A percentile compares a stretch with the other conserved stretches of the same genome.
phyloP scores from a whole-genome alignment of 2,329 filamentous ascomycete genomes.

The Fusarium piperis region DNA sequence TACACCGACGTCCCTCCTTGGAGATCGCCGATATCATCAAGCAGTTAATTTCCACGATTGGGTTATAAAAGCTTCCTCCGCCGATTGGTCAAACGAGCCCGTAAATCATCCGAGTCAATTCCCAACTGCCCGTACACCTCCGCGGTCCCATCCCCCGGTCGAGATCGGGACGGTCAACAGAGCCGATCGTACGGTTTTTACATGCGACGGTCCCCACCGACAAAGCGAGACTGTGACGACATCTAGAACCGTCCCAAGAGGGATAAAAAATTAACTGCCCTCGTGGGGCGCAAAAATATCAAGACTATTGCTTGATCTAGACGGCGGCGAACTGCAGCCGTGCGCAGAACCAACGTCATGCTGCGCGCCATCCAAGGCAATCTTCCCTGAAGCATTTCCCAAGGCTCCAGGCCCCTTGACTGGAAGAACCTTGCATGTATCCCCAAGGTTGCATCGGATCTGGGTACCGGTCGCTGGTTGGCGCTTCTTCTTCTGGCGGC shows the following conservation, averaged over 20 bases:
- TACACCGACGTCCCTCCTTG: neutral
- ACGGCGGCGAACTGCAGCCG: constrained; percentile 18
- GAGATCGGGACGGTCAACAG: constrained; percentile 17
- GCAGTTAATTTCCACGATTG: neutral
- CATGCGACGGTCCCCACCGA: constrained; percentile 14
- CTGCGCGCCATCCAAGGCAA: constrained; percentile 21
- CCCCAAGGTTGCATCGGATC: constrained; percentile 19
- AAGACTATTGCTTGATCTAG: constrained; percentile 17
- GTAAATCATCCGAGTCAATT: constrained; percentile 12
- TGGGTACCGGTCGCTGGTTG: constrained; percentile 17
- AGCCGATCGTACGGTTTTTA: constrained; percentile 22
- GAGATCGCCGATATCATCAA: neutral
- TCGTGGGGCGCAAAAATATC: neutral
- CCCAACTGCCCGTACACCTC: neutral
- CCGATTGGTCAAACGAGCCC: neutral
- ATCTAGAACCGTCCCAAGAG: constrained; percentile 4
- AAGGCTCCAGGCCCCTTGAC: neutral
- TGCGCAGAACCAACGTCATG: constrained; percentile 26
- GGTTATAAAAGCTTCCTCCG: neutral
- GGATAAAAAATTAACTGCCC: neutral
- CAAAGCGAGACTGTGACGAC: constrained; percentile 17
- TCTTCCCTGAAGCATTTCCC: constrained; percentile 5
- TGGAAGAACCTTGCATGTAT: constrained; percentile 10
- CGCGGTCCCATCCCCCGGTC: constrained; percentile 5
- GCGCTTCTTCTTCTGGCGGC: constrained; percentile 7